Percentiles rank a stretch among this genome's conserved stretches.
Conservation (phyloP, 805 yeast species). For the Myxozyma udenii region DNA sequence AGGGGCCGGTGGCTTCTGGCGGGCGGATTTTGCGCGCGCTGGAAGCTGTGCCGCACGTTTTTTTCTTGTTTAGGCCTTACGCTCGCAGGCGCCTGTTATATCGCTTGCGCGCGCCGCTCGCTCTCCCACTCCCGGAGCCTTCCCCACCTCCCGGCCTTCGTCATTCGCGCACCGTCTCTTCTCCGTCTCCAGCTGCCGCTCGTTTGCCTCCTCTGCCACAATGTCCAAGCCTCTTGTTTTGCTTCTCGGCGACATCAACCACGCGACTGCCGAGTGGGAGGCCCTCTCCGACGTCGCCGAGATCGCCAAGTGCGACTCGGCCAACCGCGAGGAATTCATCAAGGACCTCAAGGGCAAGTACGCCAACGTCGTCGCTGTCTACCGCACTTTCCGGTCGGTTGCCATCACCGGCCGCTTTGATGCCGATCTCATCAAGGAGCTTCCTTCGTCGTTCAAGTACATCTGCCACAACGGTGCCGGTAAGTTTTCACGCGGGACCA, state of each 20-base stretch:
- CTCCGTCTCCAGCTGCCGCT: slow-evolving; percentile 2
- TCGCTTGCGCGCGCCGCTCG: slow-evolving; percentile 1
- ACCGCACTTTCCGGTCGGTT: slow-evolving; percentile 55
- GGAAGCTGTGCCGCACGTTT: not conserved
- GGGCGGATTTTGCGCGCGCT: not conserved
- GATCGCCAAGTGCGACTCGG: slow-evolving; percentile 20
- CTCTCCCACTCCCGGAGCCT: not conserved
- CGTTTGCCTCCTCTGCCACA: slow-evolving; percentile 7
- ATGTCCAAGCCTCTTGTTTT: slow-evolving; percentile 56
- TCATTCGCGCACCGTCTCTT: not conserved
- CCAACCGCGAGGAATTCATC: slow-evolving; percentile 42
- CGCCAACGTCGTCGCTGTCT: slow-evolving; percentile 44
- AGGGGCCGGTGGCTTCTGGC: too few species aligned
- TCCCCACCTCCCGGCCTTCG: not conserved
- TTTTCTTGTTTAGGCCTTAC: not conserved
- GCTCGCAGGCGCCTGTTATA: slow-evolving; percentile 2
- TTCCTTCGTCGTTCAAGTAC: slow-evolving; percentile 54
- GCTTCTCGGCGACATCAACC: slow-evolving; percentile 58
- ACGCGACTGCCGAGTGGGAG: slow-evolving; percentile 68
- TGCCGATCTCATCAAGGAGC: slow-evolving; percentile 52
- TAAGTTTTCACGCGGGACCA: too few species aligned
- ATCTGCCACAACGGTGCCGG: slow-evolving; percentile 68
- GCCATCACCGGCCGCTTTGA: slow-evolving; percentile 62
- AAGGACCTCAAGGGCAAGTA: slow-evolving; percentile 45
- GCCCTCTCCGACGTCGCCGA: slow-evolving; percentile 42